Evolutionary conservation across 805 yeast genomes (phyloP).

Genomic region (Komagataella mondaviorum): DNA sequence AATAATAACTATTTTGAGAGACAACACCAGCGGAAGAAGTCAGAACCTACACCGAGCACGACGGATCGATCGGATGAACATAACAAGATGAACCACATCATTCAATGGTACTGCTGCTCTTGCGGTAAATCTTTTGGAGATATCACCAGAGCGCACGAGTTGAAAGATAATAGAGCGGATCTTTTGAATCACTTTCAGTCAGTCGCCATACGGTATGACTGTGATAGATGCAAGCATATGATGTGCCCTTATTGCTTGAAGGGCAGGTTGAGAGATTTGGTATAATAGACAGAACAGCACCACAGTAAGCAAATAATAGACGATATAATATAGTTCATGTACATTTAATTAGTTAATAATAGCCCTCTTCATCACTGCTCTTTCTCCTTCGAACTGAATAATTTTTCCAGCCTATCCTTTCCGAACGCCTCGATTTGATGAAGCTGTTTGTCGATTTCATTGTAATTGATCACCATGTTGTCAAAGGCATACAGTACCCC

Average conservation of each 20-base stretch:
- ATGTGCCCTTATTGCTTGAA: conserved; percentile 20
- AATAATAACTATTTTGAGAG: not conserved
- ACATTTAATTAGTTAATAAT: not conserved
- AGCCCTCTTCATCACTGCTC: not conserved
- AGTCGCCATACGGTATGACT: conserved; percentile 10
- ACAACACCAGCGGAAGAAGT: not conserved
- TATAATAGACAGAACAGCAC: not conserved
- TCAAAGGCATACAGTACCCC: conserved; percentile 46
- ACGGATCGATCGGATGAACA: not conserved
- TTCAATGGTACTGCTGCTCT: conserved; percentile 19
- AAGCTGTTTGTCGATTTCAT: conserved; percentile 24
- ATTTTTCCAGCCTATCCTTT: conserved; percentile 1
- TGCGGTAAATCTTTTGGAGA: conserved; percentile 17
- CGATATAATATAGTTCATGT: not conserved
- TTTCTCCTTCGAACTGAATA: conserved; percentile 1
- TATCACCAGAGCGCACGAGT: conserved; percentile 1
- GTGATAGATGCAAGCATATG: conserved; percentile 16
- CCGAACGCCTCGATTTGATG: conserved; percentile 9
- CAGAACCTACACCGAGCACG: not conserved
- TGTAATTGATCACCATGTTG: conserved; percentile 39
- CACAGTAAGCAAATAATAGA: not conserved
- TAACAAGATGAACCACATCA: conserved; percentile 10
- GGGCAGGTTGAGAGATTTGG: conserved; percentile 13
- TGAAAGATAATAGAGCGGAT: not conserved
- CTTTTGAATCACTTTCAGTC: not conserved